Evolutionary conservation across 129 eudicot genomes (phyloP), one percentile per base, ranked within the genome.

Genomic region (Helianthus tuberosus): DNA sequence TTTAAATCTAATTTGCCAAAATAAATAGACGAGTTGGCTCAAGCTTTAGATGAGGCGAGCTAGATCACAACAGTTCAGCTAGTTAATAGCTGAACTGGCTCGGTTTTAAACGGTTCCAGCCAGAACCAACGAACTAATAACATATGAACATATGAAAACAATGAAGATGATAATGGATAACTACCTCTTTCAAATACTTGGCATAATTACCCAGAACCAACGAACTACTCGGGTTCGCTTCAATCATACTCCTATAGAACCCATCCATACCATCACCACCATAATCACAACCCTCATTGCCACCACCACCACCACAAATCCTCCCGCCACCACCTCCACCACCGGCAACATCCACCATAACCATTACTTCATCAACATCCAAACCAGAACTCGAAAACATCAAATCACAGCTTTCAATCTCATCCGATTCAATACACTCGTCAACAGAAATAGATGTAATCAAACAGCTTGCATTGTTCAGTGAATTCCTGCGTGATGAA

Each of bases 161-260:
- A 57, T 57, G 12, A 57, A 17, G 4, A 17, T 57, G 35, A 57
- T 43, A 43, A 43, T 43, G 6, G 6, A 41, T 8, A 55, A 55
- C 3, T 84, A 86, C 91, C 91, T 86, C 91, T 77, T 83, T 86
- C 75, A 86, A 80, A 75, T 68, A 86, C 64, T 51, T 83, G 0
- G 91, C 91, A 41, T 86, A 86, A 53, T 86, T 86, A 29, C 82
- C 41, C 23, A 86, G 78, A 39, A 86, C 39, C 60, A 86, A 68
- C 1, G 88, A 46, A 61, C 83, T 86, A 20, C 73, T 80, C 36
- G 91, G 91, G 65, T 86, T 66, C 12, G 86, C 88, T 55, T 77
- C 79, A 67, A 83, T 70, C 88, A 86, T 80, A 64, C 66, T 80
- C 76, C 72, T 49, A 73, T 83, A 86, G 74, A 77, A 83, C 41